These are phyloP conservation scores for Cymbopogon flexuosus DNA, from an alignment of 202 grass and related monocot genomes.

Conservation along the genomic window DNA sequence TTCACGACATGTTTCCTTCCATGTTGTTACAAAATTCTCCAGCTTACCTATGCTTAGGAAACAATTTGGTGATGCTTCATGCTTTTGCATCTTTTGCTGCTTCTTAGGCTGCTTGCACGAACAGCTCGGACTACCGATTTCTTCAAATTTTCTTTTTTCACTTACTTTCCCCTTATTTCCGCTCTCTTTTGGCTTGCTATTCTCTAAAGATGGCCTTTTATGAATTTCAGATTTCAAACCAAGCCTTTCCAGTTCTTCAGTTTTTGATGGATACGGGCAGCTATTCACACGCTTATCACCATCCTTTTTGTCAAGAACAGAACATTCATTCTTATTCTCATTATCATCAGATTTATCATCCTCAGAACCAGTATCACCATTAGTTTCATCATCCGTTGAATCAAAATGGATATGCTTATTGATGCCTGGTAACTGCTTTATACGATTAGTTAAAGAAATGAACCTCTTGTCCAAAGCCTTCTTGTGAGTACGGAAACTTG, in stretches of 20 bases:
- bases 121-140: conserved; percentile 36
- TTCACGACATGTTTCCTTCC: conserved; percentile 81
- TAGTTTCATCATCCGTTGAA: conserved; percentile 64
- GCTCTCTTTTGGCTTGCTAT: conserved; percentile 26
- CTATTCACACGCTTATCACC: conserved; percentile 45
- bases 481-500: conserved; percentile 45
- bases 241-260: conserved; percentile 76
- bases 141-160: conserved; percentile 60
- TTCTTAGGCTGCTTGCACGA: conserved; percentile 44
- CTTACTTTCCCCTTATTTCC: conserved; percentile 24
- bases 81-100: conserved; percentile 32
- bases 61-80: conserved; percentile 28
- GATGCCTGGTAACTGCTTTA: conserved; percentile 52
- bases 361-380: conserved; percentile 17
- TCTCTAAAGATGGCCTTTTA: conserved; percentile 38
- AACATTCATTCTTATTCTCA: conserved; percentile 34
- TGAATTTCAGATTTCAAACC: conserved; percentile 61
- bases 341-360: conserved; percentile 9
- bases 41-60: conserved; percentile 47
- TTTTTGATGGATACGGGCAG: conserved; percentile 85
- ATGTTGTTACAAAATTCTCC: conserved; percentile 81
- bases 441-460: conserved; percentile 45
- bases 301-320: conserved; percentile 42
- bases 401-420: conserved; percentile 76
- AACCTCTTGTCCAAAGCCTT: conserved; percentile 59